Evolutionary conservation across 148 eudicot genomes (phyloP).

Genomic region (Talinum fruticosum): DNA sequence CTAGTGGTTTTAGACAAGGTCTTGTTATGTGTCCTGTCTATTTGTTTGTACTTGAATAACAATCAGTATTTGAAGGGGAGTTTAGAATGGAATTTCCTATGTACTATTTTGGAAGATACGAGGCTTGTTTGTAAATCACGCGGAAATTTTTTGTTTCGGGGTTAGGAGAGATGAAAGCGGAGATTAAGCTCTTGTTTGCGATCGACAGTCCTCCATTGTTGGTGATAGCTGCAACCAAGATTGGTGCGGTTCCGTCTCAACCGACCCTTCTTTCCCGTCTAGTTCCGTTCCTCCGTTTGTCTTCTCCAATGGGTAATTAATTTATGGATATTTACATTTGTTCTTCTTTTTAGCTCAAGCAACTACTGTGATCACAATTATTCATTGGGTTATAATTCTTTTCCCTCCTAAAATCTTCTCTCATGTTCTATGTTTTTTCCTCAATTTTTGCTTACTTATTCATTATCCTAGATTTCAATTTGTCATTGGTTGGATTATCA

Average conservation of each 20-base stretch:
- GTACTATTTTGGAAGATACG: background rate
- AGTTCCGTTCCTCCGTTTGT: slow-evolving; percentile 52
- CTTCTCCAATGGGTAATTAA: slow-evolving; percentile 52
- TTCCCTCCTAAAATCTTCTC: background rate
- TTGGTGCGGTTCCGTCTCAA: slow-evolving; percentile 42
- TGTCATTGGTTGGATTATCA: too few relatives aligned
- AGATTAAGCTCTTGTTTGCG: slow-evolving; percentile 45
- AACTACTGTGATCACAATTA: background rate
- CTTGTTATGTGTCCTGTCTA: background rate
- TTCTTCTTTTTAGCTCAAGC: background rate
- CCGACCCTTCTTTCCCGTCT: slow-evolving; percentile 48
- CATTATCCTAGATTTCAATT: background rate
- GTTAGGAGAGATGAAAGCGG: slow-evolving; percentile 34
- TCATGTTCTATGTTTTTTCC: background rate
- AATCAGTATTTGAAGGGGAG: too few relatives aligned
- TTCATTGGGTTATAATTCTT: background rate
- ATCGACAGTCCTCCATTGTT: slow-evolving; percentile 67
- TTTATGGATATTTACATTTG: background rate
- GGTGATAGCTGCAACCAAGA: slow-evolving; percentile 51
- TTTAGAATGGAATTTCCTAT: background rate
- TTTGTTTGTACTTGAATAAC: too few relatives aligned
- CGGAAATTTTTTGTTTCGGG: background rate
- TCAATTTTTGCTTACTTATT: background rate
- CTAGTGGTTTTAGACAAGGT: background rate
- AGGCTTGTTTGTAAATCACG: background rate